Evolutionary conservation across 176 grass and related monocot species (phyloP).

Genomic region (Typha latifolia): DNA sequence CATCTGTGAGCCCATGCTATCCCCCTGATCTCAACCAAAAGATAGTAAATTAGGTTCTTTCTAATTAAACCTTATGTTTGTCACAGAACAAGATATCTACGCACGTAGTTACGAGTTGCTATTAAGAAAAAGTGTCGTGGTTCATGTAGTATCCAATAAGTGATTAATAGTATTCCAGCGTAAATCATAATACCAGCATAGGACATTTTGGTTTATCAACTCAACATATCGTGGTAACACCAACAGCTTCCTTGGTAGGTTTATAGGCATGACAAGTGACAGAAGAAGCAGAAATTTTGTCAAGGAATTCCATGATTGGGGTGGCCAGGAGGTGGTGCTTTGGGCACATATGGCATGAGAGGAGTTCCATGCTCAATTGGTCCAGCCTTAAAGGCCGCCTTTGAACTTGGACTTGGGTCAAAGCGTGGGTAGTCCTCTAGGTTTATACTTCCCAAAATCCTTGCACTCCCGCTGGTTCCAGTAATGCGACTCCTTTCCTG

Average conservation of each 20-base stretch:
- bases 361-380: constrained; percentile 69
- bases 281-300: constrained; percentile 14
- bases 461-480: constrained; percentile 12
- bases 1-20: too few species aligned
- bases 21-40: too few species aligned
- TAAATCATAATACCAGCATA: too few species aligned
- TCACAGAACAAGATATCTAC: too few species aligned
- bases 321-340: constrained; percentile 23
- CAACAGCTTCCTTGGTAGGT: not conserved
- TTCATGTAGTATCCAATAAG: too few species aligned
- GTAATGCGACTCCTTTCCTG: constrained; percentile 29
- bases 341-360: constrained; percentile 55
- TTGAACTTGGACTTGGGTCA: constrained; percentile 57
- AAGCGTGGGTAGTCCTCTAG: constrained; percentile 43
- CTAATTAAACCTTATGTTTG: too few species aligned
- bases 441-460: constrained; percentile 16
- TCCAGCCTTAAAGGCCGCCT: constrained; percentile 35
- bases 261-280: constrained; percentile 6
- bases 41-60: too few species aligned
- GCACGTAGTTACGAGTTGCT: too few species aligned
- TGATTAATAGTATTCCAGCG: too few species aligned
- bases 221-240: too few species aligned
- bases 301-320: constrained; percentile 9
- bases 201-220: too few species aligned
- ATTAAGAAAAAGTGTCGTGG: too few species aligned